Conservation (phyloP, 108 stramenopile species). For the Pseudonitzschia multistriata region DNA sequence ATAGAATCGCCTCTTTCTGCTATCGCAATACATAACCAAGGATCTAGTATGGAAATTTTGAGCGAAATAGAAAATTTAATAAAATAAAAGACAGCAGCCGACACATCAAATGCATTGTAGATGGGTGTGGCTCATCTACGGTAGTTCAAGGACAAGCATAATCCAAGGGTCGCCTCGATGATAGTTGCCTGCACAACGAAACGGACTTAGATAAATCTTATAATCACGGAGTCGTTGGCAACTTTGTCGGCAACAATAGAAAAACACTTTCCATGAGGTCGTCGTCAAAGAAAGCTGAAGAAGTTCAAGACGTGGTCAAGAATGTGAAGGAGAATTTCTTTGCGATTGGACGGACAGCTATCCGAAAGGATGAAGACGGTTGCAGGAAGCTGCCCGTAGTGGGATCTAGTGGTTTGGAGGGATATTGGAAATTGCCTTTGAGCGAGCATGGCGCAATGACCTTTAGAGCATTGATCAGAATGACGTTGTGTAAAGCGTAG, state of each 20-base stretch:
- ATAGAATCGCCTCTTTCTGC: conserved; percentile 11
- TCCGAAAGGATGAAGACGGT: conserved; percentile 38
- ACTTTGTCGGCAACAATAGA: conserved; percentile 62
- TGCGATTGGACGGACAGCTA: conserved; percentile 49
- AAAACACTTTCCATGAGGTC: conserved; percentile 14
- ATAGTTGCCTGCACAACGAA: conserved; percentile 53
- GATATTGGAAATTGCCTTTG: conserved; percentile 47
- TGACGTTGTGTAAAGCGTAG: too few species aligned
- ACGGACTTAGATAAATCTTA: conserved; percentile 65
- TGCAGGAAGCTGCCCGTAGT: conserved; percentile 38
- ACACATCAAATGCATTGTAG: conserved; percentile 43
- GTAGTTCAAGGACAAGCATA: conserved; percentile 48
- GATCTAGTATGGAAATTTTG: conserved; percentile 56
- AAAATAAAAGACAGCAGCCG: conserved; percentile 49
- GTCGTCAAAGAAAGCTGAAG: conserved; percentile 6
- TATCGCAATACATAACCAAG: conserved; percentile 48
- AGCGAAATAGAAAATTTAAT: conserved; percentile 74
- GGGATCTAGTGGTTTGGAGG: conserved; percentile 52
- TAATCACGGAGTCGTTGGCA: conserved; percentile 69
- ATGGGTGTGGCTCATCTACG: conserved; percentile 52
- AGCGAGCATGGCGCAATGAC: not conserved
- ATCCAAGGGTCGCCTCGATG: conserved; percentile 42
- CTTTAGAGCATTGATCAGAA: not conserved
- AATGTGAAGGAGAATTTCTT: conserved; percentile 57
- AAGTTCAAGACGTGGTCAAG: conserved; percentile 32